A percentile compares a stretch with the other conserved stretches of the same genome.
Conservation (phyloP, 2,329 filamentous ascomycete species). For the Hymenoscyphus occultus region DNA sequence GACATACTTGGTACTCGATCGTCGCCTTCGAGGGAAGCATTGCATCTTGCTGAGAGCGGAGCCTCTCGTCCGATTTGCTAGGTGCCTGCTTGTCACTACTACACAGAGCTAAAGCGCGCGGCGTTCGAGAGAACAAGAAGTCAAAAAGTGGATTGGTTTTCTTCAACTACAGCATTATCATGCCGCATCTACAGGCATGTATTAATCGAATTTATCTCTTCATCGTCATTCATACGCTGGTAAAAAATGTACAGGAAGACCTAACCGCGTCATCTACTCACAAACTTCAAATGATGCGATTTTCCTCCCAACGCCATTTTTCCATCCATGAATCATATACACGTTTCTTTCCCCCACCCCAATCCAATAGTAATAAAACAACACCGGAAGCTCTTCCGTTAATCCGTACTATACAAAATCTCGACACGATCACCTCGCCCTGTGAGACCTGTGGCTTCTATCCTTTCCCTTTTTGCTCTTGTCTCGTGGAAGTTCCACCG, state of each 20-base stretch:
- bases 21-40: no score
- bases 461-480: conserved; percentile 50
- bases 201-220: no score
- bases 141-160: no score
- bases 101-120: no score
- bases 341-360: conserved; percentile 17
- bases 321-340: conserved; percentile 27
- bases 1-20: no score
- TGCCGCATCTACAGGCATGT: no score
- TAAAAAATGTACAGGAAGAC: neutral
- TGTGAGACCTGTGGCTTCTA: conserved; percentile 29
- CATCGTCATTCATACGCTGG: neutral
- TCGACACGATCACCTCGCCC: conserved; percentile 27
- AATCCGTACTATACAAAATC: conserved; percentile 24
- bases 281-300: conserved; percentile 18
- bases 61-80: no score
- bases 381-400: neutral
- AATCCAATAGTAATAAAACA: conserved; percentile 24
- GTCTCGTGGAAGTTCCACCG: conserved; percentile 61
- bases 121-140: no score
- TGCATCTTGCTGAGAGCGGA: no score
- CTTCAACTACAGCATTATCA: no score
- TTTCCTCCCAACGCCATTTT: conserved; percentile 6
- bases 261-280: neutral
- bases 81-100: no score